These are phyloP conservation scores for Pyrus pyrifolia DNA, from an alignment of 306 rosid species.

Conservation along the genomic window DNA sequence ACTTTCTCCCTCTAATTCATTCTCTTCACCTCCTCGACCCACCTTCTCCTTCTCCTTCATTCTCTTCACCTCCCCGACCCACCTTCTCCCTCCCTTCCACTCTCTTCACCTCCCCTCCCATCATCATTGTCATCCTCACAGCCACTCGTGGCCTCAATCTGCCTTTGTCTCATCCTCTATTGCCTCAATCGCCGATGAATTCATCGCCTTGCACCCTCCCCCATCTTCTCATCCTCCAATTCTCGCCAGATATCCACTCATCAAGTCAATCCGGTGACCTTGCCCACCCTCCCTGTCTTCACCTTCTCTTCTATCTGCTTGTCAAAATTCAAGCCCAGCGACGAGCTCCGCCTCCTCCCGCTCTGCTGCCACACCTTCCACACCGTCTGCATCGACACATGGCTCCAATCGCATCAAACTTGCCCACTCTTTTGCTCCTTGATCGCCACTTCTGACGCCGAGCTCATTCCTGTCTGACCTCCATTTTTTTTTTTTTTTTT, in stretches of 20 bases:
- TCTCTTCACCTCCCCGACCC: too few relatives aligned
- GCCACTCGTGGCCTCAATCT: conserved; percentile 40
- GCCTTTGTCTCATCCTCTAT: conserved; percentile 36
- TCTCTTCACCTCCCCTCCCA: conserved; percentile 15
- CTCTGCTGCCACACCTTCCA: conserved; percentile 77
- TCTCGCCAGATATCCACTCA: conserved; percentile 21
- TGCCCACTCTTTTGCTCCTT: conserved; percentile 75
- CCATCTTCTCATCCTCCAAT: background rate
- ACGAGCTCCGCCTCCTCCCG: conserved; percentile 62
- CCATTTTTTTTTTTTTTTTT: too few relatives aligned
- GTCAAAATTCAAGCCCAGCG: conserved; percentile 48
- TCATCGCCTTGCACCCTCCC: conserved; percentile 28
- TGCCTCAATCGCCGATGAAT: conserved; percentile 55
- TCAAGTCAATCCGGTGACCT: conserved; percentile 43
- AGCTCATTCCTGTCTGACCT: conserved; percentile 10
- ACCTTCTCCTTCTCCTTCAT: too few relatives aligned
- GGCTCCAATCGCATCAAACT: conserved; percentile 63
- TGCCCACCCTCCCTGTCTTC: conserved; percentile 53
- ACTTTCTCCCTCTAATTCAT: too few relatives aligned
- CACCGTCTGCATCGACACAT: conserved; percentile 47
- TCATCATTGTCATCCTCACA: conserved; percentile 40
- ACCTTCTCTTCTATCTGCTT: conserved; percentile 54
- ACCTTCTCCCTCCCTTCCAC: too few relatives aligned
- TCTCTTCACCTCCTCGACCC: too few relatives aligned
- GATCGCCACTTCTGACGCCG: conserved; percentile 37